phyloP scores from a whole-genome alignment of 768 basidiomycete species.

The Chalciporus pseudorubinellus region DNA sequence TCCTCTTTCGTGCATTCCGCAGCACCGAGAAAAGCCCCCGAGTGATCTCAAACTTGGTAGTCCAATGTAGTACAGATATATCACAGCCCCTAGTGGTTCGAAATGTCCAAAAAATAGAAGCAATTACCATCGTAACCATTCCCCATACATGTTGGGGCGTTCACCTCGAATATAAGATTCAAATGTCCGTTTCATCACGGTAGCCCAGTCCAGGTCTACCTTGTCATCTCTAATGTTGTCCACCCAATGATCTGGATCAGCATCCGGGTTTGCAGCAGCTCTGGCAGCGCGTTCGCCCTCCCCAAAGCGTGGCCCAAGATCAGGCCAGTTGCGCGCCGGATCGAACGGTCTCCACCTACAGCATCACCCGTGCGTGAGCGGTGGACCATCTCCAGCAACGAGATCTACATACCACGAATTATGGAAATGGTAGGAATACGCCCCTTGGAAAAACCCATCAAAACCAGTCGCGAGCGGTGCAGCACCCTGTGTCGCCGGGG shows the following conservation, averaged over 20 bases:
- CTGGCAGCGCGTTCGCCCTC: conserved; percentile 71
- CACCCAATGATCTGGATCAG: conserved; percentile 25
- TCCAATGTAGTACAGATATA: too few species aligned
- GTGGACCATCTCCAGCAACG: not conserved
- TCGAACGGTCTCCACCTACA: conserved; percentile 94
- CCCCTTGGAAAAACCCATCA: conserved; percentile 89
- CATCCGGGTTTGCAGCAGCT: conserved; percentile 20
- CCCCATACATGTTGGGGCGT: conserved; percentile 91
- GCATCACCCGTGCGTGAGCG: not conserved
- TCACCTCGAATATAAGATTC: conserved; percentile 87
- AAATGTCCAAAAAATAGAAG: too few species aligned
- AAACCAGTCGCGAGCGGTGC: conserved; percentile 84
- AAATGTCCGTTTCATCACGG: conserved; percentile 92
- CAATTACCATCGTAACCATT: conserved; percentile 44
- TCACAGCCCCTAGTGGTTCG: too few species aligned
- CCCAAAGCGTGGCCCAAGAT: conserved; percentile 77
- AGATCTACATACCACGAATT: conserved; percentile 68
- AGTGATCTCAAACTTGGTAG: too few species aligned
- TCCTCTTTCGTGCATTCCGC: conserved; percentile 26
- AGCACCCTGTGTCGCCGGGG: conserved; percentile 64
- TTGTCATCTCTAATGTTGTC: conserved; percentile 59
- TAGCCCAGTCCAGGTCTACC: conserved; percentile 80
- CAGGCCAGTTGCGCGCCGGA: conserved; percentile 83
- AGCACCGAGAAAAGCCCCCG: too few species aligned
- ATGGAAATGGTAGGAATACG: conserved; percentile 93